A percentile compares a stretch with the other conserved stretches of the same genome.
These are phyloP conservation scores for Candida insectorum DNA, from an alignment of 805 yeast species.

Conservation along the genomic window DNA sequence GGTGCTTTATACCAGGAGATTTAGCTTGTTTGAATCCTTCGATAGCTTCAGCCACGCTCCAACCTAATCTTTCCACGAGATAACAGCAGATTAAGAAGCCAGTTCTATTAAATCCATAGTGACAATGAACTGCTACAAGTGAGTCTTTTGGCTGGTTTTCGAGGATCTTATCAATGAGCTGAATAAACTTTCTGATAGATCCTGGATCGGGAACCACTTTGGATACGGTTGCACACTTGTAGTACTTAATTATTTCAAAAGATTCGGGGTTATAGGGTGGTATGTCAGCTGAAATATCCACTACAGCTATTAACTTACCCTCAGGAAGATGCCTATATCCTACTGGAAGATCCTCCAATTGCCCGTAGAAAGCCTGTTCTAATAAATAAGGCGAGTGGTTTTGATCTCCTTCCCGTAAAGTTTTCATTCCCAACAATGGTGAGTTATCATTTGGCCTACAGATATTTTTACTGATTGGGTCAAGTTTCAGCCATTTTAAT, in stretches of 20 bases:
- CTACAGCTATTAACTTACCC: slow-evolving; percentile 49
- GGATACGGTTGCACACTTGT: slow-evolving; percentile 75
- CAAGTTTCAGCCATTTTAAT: slow-evolving; percentile 61
- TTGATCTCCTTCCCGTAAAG: slow-evolving; percentile 61
- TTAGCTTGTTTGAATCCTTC: slow-evolving; percentile 55
- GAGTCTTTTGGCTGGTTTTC: slow-evolving; percentile 24
- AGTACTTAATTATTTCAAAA: slow-evolving; percentile 52
- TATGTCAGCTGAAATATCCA: slow-evolving; percentile 66
- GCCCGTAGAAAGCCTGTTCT: slow-evolving; percentile 43
- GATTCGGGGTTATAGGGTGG: slow-evolving; percentile 69
- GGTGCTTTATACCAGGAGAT: slow-evolving; percentile 73
- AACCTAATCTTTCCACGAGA: slow-evolving; percentile 55
- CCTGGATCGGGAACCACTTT: slow-evolving; percentile 67
- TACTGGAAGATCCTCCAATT: neutral
- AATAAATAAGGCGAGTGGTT: slow-evolving; percentile 56
- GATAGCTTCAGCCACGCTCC: slow-evolving; percentile 62
- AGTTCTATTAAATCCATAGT: slow-evolving; percentile 77
- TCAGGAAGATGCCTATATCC: slow-evolving; percentile 11
- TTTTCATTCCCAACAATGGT: slow-evolving; percentile 69
- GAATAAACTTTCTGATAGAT: slow-evolving; percentile 56
- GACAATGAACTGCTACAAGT: slow-evolving; percentile 69
- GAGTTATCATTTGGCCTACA: slow-evolving; percentile 24
- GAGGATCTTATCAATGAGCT: slow-evolving; percentile 48
- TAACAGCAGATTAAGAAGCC: slow-evolving; percentile 72
- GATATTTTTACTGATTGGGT: slow-evolving; percentile 47